These are phyloP conservation scores for Mycena olivaceomarginata DNA, from an alignment of 768 basidiomycete species.

Conservation along the genomic window DNA sequence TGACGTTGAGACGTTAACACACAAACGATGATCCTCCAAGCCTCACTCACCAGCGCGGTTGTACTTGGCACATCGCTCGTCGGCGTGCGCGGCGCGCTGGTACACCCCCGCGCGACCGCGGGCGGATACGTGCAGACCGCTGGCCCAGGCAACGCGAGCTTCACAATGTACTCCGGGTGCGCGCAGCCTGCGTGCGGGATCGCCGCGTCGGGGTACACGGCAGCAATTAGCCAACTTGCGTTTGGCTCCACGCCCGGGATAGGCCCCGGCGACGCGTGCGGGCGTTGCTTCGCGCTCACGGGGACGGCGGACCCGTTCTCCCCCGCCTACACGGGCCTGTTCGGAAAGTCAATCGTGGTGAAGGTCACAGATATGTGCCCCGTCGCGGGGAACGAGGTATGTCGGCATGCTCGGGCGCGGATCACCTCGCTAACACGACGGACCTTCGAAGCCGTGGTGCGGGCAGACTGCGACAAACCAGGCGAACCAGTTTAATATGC, in stretches of 20 bases:
- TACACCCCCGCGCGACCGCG: conserved; percentile 51
- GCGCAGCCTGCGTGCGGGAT: conserved; percentile 70
- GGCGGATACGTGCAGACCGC: conserved; percentile 74
- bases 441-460: conserved; percentile 65
- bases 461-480: conserved; percentile 66
- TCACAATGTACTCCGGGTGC: conserved; percentile 75
- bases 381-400: conserved; percentile 64
- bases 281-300: conserved; percentile 75
- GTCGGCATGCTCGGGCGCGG: neutral
- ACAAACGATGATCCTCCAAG: conserved; percentile 25
- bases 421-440: neutral
- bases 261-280: conserved; percentile 77
- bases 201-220: conserved; percentile 68
- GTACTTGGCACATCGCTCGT: conserved; percentile 16
- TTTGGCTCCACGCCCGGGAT: conserved; percentile 70
- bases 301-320: conserved; percentile 71
- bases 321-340: conserved; percentile 69
- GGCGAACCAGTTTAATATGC: conserved; percentile 63
- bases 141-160: conserved; percentile 70
- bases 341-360: conserved; percentile 70
- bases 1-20: neutral
- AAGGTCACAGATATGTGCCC: conserved; percentile 71
- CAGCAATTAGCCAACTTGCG: conserved; percentile 75
- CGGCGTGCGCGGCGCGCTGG: conserved; percentile 14
- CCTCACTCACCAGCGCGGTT: conserved; percentile 16